A percentile compares a stretch with the other conserved stretches of the same genome.
Conservation (phyloP, 1,139 yeast genomes). For the Yamadazyma spencermartinsiae region DNA sequence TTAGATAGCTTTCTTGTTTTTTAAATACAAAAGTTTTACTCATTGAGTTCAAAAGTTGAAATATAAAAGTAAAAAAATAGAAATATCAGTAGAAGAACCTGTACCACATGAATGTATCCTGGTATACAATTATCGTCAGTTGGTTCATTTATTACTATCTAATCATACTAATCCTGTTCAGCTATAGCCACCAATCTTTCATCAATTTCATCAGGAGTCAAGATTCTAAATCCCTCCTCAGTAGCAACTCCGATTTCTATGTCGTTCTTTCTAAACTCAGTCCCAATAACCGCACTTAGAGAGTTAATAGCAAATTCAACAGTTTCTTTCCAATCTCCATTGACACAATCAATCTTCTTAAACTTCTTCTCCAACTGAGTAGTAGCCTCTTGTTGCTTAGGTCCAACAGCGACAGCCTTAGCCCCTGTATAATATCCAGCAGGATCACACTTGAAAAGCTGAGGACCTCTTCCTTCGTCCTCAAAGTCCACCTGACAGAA, state of each 20-base stretch:
- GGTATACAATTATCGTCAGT: no score
- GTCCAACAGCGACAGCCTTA: constrained; percentile 94
- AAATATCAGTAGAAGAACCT: no score
- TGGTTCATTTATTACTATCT: no score
- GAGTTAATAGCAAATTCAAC: constrained; percentile 89
- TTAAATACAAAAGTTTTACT: constrained; percentile 1
- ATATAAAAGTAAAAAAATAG: no score
- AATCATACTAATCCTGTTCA: constrained; percentile 91
- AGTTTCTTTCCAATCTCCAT: constrained; percentile 86
- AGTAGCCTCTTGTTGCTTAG: constrained; percentile 94
- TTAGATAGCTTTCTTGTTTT: no score
- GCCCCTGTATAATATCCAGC: constrained; percentile 94
- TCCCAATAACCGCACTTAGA: constrained; percentile 81
- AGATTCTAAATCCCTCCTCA: constrained; percentile 62
- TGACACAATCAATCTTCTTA: constrained; percentile 69
- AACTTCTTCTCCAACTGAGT: constrained; percentile 89
- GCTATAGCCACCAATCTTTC: constrained; percentile 92
- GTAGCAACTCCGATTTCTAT: constrained; percentile 91
- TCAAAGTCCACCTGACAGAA: constrained; percentile 67
- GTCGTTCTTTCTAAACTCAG: constrained; percentile 92
- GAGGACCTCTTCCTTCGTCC: constrained; percentile 91
- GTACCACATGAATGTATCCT: no score
- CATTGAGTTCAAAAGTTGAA: not conserved
- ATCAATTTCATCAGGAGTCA: constrained; percentile 86
- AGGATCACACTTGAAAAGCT: constrained; percentile 90